Percentiles rank a stretch among this genome's conserved stretches.
These are phyloP conservation scores for Botrytis byssoidea DNA, from an alignment of 2,329 filamentous ascomycete genomes.

Conservation along the genomic window DNA sequence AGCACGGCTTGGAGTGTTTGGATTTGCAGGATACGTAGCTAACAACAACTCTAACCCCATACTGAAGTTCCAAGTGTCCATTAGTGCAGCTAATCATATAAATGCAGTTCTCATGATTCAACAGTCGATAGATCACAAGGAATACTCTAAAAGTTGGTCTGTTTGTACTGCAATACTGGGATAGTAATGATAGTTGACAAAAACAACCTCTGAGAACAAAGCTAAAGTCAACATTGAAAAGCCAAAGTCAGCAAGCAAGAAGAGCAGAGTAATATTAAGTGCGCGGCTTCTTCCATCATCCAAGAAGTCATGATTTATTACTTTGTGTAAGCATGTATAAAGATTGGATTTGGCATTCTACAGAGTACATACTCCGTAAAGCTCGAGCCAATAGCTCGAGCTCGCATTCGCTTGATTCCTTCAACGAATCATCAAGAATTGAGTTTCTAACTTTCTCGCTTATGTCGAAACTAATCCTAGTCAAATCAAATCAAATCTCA, in stretches of 20 bases:
- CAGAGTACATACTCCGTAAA: not conserved
- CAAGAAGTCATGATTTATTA: not conserved
- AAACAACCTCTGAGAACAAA: not conserved
- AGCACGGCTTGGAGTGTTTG: not conserved
- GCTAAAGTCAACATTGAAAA: not conserved
- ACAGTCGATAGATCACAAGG: not conserved
- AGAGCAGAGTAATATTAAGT: not conserved
- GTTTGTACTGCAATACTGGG: not conserved
- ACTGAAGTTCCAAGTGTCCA: not conserved
- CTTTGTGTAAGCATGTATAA: not conserved
- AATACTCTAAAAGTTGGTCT: not conserved
- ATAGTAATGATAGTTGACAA: not conserved
- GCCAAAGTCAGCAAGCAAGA: not conserved
- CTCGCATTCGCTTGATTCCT: slow-evolving; percentile 9
- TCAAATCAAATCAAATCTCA: slow-evolving; percentile 9
- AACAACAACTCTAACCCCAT: not conserved
- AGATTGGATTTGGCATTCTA: not conserved
- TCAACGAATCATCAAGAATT: slow-evolving; percentile 7
- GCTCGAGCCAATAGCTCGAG: not conserved
- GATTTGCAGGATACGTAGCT: not conserved
- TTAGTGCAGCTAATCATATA: not conserved
- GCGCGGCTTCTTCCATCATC: not conserved
- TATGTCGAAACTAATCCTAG: slow-evolving; percentile 1
- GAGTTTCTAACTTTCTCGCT: slow-evolving; percentile 2
- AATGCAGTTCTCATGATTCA: not conserved